A percentile compares a stretch with the other conserved stretches of the same genome.
Evolutionary conservation across 2,329 filamentous ascomycete genomes (phyloP).

Genomic region (Sordariomycetes sp.): DNA sequence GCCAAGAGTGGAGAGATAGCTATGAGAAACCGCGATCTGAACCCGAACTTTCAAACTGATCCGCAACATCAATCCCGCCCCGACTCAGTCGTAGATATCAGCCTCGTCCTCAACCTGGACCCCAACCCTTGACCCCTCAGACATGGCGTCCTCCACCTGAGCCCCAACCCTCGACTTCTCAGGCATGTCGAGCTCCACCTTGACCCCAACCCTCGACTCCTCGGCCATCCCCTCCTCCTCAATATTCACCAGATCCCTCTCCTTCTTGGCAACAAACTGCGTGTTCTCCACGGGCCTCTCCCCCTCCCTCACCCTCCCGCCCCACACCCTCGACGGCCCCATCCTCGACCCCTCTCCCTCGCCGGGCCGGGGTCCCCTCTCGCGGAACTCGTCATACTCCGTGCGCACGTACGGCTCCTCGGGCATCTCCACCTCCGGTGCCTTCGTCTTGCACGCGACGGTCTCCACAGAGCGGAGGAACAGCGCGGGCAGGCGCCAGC

Average conservation of each 20-base stretch:
- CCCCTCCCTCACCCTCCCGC: background rate
- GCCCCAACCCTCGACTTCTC: background rate
- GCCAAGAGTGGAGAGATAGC: no score
- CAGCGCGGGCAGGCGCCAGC: background rate
- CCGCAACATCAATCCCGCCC: no score
- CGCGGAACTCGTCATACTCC: slow-evolving; percentile 1
- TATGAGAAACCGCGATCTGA: no score
- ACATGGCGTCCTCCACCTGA: background rate
- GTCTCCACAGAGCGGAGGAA: background rate
- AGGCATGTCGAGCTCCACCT: background rate
- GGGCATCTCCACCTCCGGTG: background rate
- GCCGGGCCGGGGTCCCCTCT: background rate
- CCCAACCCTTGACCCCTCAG: background rate
- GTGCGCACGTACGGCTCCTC: background rate
- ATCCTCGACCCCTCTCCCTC: background rate
- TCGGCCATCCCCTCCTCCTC: background rate
- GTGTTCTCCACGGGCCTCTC: background rate
- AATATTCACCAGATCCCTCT: background rate
- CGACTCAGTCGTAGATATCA: no score
- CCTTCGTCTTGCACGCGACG: background rate
- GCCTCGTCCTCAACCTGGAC: background rate
- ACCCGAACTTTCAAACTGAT: no score
- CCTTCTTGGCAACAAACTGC: background rate
- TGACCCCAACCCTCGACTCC: background rate
- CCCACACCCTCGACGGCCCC: background rate